Evolutionary conservation across 371 early-diverging fungal species (phyloP).

Genomic region (Saksenaea oblongispora): DNA sequence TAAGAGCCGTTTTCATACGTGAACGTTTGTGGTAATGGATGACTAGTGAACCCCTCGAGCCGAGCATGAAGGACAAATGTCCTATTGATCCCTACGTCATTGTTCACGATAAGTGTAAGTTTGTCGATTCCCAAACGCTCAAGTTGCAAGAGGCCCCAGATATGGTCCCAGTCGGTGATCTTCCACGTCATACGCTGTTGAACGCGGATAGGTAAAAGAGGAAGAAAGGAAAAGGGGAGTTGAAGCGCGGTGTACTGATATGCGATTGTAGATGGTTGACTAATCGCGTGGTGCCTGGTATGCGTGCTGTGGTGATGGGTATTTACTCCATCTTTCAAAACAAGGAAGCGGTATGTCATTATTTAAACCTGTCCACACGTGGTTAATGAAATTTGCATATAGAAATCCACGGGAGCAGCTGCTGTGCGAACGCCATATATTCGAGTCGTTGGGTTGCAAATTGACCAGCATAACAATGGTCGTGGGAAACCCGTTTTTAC

Average conservation of each 20-base stretch:
- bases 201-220: constrained; percentile 77
- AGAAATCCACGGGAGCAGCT: constrained; percentile 68
- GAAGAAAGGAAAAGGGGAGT: background rate
- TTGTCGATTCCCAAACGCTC: constrained; percentile 97
- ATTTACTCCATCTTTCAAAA: constrained; percentile 92
- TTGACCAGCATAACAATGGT: constrained; percentile 78
- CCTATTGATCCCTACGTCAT: constrained; percentile 96
- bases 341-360: constrained; percentile 44
- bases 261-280: constrained; percentile 82
- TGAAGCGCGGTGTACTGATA: no score
- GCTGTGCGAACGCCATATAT: constrained; percentile 94
- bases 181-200: constrained; percentile 95
- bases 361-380: background rate
- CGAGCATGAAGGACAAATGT: constrained; percentile 51
- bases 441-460: constrained; percentile 88
- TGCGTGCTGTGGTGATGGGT: constrained; percentile 93
- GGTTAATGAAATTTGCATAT: background rate
- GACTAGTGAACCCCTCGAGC: constrained; percentile 17
- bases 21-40: background rate
- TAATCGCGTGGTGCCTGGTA: constrained; percentile 95
- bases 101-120: constrained; percentile 93
- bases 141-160: constrained; percentile 99
- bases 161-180: constrained; percentile 98
- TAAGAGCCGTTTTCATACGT: constrained; percentile 17
- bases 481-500: constrained; percentile 78